Base-by-base conservation (phyloP, 148 eudicot species). In the Nepenthes gracilis region DNA sequence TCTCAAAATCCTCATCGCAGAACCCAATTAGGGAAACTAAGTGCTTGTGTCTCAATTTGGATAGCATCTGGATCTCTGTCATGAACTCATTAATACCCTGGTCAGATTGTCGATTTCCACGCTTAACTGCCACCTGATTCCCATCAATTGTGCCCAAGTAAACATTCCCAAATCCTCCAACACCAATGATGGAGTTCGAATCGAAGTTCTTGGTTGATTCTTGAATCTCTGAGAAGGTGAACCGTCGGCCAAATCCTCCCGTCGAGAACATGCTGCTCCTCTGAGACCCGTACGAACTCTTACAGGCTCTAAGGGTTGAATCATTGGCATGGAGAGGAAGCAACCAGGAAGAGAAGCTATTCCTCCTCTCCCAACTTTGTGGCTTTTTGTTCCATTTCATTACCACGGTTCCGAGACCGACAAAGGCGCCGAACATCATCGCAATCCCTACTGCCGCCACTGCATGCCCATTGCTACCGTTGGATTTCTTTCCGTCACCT, bases 341-440 rank as follows among this genome's bases (percentile, higher is more conserved):
- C 65, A 88, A 72, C 96, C 96, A 88, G 0, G 92, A 83, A 2
- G 96, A 88, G 49, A 88, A 88, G 47, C 89, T 83, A n/a, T 85
- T 81, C 64, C 84, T 81, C 73, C 81, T 83, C 12, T 78, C 84
- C 96, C 97, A 86, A 72, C 86, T 90, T 34, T 78, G 84, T 12
- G 97, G 97, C 57, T 90, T 68, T 53, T 86, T 86, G 13, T 72
- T 83, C 97, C 97, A 90, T 73, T 78, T 90, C 8, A 90, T 76
- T 40, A 83, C 97, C 83, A 89, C 79, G 7, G 94, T 85, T n/a
- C 97, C 97, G 11, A 89, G 66, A 5, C 97, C 94, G 9, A 86
- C 81, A 67, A 86, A 86, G 6, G 97, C 97, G 1, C 97, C 97
- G 56, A 89, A 89, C 97, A 89, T 89, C 94, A 89, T 89, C 0